Evolutionary conservation across 495 filamentous ascomycete species (phyloP).

Genomic region (Annulohypoxylon nitens): DNA sequence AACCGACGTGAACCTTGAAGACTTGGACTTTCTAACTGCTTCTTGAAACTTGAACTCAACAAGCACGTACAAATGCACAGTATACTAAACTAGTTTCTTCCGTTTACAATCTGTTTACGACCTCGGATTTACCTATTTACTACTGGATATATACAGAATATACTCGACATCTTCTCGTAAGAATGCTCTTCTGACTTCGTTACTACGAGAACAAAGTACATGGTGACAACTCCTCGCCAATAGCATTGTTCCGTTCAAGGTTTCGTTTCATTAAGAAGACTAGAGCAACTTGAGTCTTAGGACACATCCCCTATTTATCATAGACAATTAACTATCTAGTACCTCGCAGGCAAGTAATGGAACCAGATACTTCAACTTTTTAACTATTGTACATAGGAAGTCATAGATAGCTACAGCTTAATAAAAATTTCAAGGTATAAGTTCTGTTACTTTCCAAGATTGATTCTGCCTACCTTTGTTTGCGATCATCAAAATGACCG

Average conservation of each 20-base stretch:
- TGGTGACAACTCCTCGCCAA: background rate
- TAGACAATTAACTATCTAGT: too few relatives aligned
- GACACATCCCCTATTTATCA: background rate
- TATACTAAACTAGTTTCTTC: conserved; percentile 6
- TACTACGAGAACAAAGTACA: background rate
- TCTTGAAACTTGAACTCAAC: background rate
- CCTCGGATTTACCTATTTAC: background rate
- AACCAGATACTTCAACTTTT: background rate
- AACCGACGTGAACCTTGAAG: too few relatives aligned
- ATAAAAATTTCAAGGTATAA: background rate
- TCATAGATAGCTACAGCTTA: background rate
- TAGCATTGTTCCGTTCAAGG: background rate
- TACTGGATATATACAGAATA: background rate
- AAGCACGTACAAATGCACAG: background rate
- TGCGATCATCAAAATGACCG: conserved; percentile 8
- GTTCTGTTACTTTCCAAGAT: conserved; percentile 15
- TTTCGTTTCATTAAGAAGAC: background rate
- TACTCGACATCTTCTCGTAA: background rate
- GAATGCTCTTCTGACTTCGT: background rate
- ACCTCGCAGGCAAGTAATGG: background rate
- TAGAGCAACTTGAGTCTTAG: background rate
- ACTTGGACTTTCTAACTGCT: background rate
- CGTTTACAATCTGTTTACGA: background rate
- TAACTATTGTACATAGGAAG: background rate
- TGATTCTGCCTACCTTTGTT: conserved; percentile 25